Percentiles rank a stretch among this genome's conserved stretches.
Conservation (phyloP, 768 basidiomycete species). For the Amanita jacksonii region DNA sequence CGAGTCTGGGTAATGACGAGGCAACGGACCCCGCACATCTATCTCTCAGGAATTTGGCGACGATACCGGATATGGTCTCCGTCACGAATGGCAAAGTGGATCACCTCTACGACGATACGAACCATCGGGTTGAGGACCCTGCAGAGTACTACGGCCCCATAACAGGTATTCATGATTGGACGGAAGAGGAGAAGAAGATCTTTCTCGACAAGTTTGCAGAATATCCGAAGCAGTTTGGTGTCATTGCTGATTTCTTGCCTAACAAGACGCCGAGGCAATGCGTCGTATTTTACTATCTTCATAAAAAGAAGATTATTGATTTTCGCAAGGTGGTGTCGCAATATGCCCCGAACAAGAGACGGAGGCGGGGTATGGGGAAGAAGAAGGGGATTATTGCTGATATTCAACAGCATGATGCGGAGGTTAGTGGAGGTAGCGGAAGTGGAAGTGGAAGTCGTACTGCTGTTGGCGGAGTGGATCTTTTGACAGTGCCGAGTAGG, state of each 20-base stretch:
- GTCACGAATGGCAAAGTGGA: slow-evolving; percentile 53
- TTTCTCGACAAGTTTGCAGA: slow-evolving; percentile 78
- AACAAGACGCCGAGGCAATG: slow-evolving; percentile 86
- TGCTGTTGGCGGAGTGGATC: slow-evolving; percentile 15
- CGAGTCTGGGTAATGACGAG: slow-evolving; percentile 87
- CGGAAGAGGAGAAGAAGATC: slow-evolving; percentile 67
- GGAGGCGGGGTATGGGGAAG: slow-evolving; percentile 52
- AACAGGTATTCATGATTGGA: slow-evolving; percentile 81
- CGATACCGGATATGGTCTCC: slow-evolving; percentile 85
- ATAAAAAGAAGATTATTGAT: slow-evolving; percentile 84
- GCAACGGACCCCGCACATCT: slow-evolving; percentile 87
- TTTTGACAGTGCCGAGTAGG: slow-evolving; percentile 27
- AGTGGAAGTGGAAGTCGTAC: neutral
- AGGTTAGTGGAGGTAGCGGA: slow-evolving; percentile 25
- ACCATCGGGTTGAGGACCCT: slow-evolving; percentile 70
- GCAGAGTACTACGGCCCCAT: slow-evolving; percentile 63
- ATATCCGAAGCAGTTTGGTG: slow-evolving; percentile 92
- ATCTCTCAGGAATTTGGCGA: slow-evolving; percentile 77
- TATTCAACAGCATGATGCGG: slow-evolving; percentile 68
- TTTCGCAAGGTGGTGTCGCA: slow-evolving; percentile 69
- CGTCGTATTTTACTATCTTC: slow-evolving; percentile 88
- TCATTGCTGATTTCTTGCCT: slow-evolving; percentile 70
- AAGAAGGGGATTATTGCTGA: slow-evolving; percentile 80
- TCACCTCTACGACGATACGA: slow-evolving; percentile 76
- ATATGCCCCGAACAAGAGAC: slow-evolving; percentile 57